A percentile compares a stretch with the other conserved stretches of the same genome.
Evolutionary conservation across 176 grass and related monocot genomes (phyloP).

Genomic region (Avena atlantica): DNA sequence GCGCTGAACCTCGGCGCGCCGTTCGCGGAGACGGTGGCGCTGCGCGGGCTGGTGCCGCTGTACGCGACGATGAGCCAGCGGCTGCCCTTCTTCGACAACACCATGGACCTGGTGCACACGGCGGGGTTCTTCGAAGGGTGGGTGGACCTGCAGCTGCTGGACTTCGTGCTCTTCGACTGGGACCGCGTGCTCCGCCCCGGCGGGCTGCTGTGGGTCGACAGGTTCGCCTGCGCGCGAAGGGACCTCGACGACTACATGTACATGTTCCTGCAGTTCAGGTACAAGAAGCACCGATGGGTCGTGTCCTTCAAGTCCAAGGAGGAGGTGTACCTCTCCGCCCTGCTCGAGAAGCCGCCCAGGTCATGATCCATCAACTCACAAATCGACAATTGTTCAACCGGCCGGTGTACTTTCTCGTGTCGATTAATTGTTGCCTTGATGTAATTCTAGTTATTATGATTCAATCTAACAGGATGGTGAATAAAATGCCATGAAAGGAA

Average conservation of each 20-base stretch:
- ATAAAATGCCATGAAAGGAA: too few relatives aligned
- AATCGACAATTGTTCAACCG: too few relatives aligned
- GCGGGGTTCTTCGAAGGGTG: conserved; percentile 72
- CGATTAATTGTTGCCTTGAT: background rate
- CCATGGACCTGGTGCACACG: conserved; percentile 89
- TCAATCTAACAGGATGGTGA: background rate
- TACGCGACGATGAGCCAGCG: conserved; percentile 73
- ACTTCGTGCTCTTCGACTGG: conserved; percentile 97
- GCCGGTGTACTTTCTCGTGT: background rate
- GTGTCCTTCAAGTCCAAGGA: conserved; percentile 98
- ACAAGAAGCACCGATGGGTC: conserved; percentile 95
- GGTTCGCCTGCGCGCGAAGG: conserved; percentile 73
- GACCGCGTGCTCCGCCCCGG: conserved; percentile 87
- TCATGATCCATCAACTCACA: conserved; percentile 30
- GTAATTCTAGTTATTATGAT: background rate
- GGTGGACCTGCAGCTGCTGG: conserved; percentile 84
- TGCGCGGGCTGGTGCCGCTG: conserved; percentile 76
- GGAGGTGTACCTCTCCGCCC: conserved; percentile 85
- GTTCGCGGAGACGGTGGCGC: conserved; percentile 82
- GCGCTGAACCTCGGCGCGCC: conserved; percentile 82
- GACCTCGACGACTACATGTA: conserved; percentile 99
- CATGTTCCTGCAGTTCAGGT: conserved; percentile 97
- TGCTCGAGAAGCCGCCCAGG: conserved; percentile 87
- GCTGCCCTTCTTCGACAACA: conserved; percentile 93
- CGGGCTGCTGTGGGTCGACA: conserved; percentile 88